phyloP scores from a whole-genome alignment of 805 yeast genomes.

The Pichia kluyveri region DNA sequence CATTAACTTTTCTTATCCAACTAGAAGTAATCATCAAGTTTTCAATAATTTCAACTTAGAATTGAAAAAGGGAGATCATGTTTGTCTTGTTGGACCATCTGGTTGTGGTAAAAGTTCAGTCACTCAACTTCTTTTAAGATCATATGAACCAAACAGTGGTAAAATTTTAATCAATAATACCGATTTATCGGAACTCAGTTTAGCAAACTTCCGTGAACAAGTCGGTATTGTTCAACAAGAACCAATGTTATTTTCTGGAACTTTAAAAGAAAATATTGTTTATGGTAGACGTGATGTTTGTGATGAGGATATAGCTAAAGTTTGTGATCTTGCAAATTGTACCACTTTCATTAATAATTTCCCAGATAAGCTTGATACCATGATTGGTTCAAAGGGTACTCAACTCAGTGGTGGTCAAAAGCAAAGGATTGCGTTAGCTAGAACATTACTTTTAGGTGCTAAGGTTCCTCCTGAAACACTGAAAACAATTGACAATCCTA shows the following conservation, averaged over 20 bases:
- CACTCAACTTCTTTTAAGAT: slow-evolving; percentile 67
- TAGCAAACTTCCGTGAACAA: slow-evolving; percentile 62
- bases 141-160: slow-evolving; percentile 73
- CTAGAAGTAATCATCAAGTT: slow-evolving; percentile 63
- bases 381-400: slow-evolving; percentile 79
- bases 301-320: slow-evolving; percentile 49
- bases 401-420: slow-evolving; percentile 94
- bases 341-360: slow-evolving; percentile 56
- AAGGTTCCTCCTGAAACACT: slow-evolving; percentile 9
- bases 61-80: slow-evolving; percentile 73
- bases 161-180: slow-evolving; percentile 54
- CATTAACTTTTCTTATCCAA: slow-evolving; percentile 72
- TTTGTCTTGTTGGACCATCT: slow-evolving; percentile 92
- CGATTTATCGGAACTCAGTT: slow-evolving; percentile 53
- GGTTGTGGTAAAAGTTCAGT: slow-evolving; percentile 95
- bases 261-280: slow-evolving; percentile 71
- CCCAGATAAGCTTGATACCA: slow-evolving; percentile 76
- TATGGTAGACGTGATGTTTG: slow-evolving; percentile 64
- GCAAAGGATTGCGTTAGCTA: slow-evolving; percentile 85
- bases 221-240: slow-evolving; percentile 93
- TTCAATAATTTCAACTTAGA: slow-evolving; percentile 52
- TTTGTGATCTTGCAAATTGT: slow-evolving; percentile 67
- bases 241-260: slow-evolving; percentile 80
- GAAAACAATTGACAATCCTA: slow-evolving; percentile 3
- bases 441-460: slow-evolving; percentile 60